Base-by-base conservation (phyloP, 306 rosid genomes). In the Benincasa hispida region DNA sequence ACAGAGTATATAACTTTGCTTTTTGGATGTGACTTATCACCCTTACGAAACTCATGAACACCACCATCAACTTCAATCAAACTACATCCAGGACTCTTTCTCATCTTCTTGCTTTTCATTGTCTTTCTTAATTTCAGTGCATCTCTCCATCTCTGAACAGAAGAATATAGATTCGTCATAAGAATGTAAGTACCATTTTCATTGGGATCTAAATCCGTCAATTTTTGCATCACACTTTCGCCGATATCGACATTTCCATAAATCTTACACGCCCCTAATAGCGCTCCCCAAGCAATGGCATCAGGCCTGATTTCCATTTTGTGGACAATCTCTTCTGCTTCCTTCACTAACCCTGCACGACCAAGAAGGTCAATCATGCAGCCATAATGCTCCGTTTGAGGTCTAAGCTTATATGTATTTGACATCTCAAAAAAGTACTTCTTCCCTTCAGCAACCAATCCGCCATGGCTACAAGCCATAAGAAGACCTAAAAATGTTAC, bases 351-450 rank as follows among this genome's bases (percentile, higher is more conserved):
- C 61, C 84, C 86, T 0, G 86, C 82, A 22, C 79, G 83, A n/a
- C 88, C 88, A 53, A 85, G 59, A 47, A 85, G 88, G 81, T 82
- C 86, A n/a, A 85, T 82, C 81, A 82, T 85, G 86, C 88, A 85
- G 54, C 88, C 84, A 35, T 80, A 85, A 69, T 85, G 88, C 74
- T 85, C 86, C 2, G 55, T 58, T 48, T 62, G 82, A 77, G 83
- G 82, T 47, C 57, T 78, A 25, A 85, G 80, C 30, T 55, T 75
- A 50, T 85, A 78, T 75, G 53, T 77, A 35, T 45, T 32, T 70
- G 74, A 78, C 86, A 85, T 82, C 22, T 85, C 86, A 47, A 17
- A 47, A 57, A 80, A 82, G 50, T 77, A 82, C 74, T 70, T 78
- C 35, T 59, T 80, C 25, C 86, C 88, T 77, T 80, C 86, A 1